phyloP scores from a whole-genome alignment of 1,284 basidiomycete species.

The Fomitopsis palustris region DNA sequence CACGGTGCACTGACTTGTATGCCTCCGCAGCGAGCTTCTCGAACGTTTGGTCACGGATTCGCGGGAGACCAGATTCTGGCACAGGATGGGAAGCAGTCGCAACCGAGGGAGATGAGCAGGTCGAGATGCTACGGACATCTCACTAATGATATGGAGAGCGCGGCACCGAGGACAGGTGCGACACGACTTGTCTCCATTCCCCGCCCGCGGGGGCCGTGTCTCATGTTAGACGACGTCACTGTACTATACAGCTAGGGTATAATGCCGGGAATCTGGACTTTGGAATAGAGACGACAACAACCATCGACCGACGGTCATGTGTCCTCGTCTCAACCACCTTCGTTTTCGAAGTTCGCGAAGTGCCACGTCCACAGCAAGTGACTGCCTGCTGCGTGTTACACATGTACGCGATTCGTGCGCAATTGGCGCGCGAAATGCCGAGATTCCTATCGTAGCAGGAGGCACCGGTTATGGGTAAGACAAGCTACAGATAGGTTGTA shows the following conservation, averaged over 20 bases:
- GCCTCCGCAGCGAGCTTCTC: conserved; percentile 38
- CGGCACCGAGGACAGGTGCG: not conserved
- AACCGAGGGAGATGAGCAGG: conserved; percentile 64
- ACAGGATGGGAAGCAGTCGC: conserved; percentile 75
- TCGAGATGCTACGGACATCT: conserved; percentile 51
- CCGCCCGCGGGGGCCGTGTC: not conserved
- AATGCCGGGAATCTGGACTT: conserved; percentile 4
- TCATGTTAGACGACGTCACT: not conserved
- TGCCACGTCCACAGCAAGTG: not conserved
- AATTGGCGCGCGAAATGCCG: not conserved
- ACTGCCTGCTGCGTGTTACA: not conserved
- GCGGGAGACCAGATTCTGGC: conserved; percentile 46
- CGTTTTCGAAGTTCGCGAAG: too few relatives aligned
- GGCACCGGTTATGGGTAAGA: not conserved
- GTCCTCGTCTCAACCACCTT: too few relatives aligned
- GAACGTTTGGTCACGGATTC: conserved; percentile 40
- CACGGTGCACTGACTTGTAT: conserved; percentile 1
- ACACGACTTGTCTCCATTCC: not conserved
- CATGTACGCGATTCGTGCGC: not conserved
- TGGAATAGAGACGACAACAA: not conserved
- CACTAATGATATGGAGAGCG: conserved; percentile 4
- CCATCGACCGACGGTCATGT: too few relatives aligned
- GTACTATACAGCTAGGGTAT: conserved; percentile 2
- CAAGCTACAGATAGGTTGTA: not conserved
- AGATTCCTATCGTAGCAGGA: conserved; percentile 2